phyloP scores from a whole-genome alignment of 2,329 filamentous ascomycete genomes.

The Tolypocladium endophyticum region DNA sequence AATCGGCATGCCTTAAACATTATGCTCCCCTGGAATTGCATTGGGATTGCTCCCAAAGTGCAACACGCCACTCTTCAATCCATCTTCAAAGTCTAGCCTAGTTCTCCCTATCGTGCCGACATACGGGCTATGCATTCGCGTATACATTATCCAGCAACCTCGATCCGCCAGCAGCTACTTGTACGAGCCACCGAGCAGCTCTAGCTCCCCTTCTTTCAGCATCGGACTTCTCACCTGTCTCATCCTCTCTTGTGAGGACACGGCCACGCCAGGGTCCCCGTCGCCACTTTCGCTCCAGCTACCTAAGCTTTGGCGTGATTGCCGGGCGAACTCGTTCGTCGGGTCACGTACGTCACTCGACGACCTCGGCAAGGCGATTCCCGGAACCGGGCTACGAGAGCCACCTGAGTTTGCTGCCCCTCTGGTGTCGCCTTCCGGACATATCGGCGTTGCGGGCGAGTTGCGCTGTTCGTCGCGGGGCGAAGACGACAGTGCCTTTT shows the following conservation, averaged over 20 bases:
- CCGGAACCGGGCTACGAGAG: background rate
- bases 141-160: background rate
- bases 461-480: conserved; percentile 8
- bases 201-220: conserved; percentile 10
- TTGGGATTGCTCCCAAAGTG: background rate
- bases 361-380: background rate
- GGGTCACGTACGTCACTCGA: conserved; percentile 7
- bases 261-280: background rate
- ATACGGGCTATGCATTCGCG: background rate
- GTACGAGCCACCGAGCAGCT: conserved; percentile 5
- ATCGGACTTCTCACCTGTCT: conserved; percentile 10
- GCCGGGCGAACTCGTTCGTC: conserved; percentile 19
- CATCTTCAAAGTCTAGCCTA: background rate
- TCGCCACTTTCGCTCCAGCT: conserved; percentile 15
- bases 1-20: background rate
- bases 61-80: background rate
- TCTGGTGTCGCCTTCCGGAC: background rate
- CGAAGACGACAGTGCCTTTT: conserved; percentile 27
- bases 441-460: conserved; percentile 1
- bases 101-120: background rate
- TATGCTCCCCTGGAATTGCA: background rate
- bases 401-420: background rate
- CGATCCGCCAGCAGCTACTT: background rate
- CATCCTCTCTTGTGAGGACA: background rate
- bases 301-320: conserved; percentile 20